Percentiles rank a stretch among this genome's conserved stretches.
phyloP scores from a whole-genome alignment of 116 monocot species.

The Thalassia testudinum region DNA sequence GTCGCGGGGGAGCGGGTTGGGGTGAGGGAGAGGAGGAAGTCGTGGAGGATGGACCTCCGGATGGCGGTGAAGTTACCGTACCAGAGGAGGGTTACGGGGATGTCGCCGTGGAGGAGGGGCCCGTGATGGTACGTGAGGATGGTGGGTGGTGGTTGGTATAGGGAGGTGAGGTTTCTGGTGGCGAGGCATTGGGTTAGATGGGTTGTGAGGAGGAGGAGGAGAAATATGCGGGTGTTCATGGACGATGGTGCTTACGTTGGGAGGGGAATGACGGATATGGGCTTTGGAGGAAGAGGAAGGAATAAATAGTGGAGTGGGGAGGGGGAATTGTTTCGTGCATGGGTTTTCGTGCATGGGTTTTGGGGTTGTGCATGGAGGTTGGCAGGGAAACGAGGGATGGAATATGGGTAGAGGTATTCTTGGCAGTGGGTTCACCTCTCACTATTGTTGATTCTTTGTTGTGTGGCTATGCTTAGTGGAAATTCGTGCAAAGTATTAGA shows the following conservation, averaged over 20 bases:
- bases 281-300: neutral
- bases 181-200: neutral
- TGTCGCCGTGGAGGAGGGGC: conserved; percentile 22
- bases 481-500: no score
- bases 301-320: neutral
- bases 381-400: neutral
- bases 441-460: neutral
- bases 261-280: neutral
- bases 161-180: conserved; percentile 16
- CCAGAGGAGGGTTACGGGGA: conserved; percentile 32
- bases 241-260: neutral
- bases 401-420: conserved; percentile 1
- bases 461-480: no score
- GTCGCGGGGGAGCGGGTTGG: neutral
- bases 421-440: conserved; percentile 1
- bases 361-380: neutral
- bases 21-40: conserved; percentile 35
- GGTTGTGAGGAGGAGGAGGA: neutral
- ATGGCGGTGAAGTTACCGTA: conserved; percentile 27
- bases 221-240: neutral
- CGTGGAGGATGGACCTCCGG: conserved; percentile 25
- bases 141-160: conserved; percentile 15
- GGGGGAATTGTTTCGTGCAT: neutral
- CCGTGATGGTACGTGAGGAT: conserved; percentile 33
- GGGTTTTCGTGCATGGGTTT: neutral